Base-by-base conservation (phyloP, 1,139 yeast genomes). In the Suzukiozyma palmioleophila region DNA sequence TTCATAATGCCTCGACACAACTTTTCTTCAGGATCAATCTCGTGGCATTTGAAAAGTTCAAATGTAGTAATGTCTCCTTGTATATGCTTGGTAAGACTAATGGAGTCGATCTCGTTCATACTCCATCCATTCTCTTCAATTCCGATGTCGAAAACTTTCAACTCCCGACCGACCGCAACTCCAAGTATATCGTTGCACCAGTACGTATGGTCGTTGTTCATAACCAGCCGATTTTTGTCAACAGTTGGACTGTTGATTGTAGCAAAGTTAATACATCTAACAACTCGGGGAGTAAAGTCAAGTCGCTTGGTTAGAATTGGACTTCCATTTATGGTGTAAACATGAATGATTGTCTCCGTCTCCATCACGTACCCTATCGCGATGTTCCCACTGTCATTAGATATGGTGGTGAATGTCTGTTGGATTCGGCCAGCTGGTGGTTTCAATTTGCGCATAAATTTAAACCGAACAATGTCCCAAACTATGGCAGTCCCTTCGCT, bases 381-480 rank as follows among this genome's bases (percentile, higher is more conserved):
- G 31, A 83, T 67, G 38, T 67, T 65, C 0, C 87, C 89, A 0
- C 77, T 62, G 40, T 76, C 78, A 47, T 33, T 13, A 10, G 36
- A 33, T 25, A 33, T 33, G 15, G 36, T 13, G 11, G 18, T n/a
- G 11, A 33, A 33, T 4, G 36, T 26, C 11, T 26, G 24, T 14
- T 28, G 12, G 12, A 25, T 14, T 25, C n/a, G 9, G 4, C 31
- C 31, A 1, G 44, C 34, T 1, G 54, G 47, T 5, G 54, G 51
- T 3, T 42, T 25, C 2, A 83, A 51, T 36, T 62, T 60, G 40
- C 84, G 57, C 9, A 84, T 71, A 37, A 70, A 66, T 38, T 67
- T 70, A 40, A 65, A 68, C 26, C 81, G 57, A 0, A 77, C 67
- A 33, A 77, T 50, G 49, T 84, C 85, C 90, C 90, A 82, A 6